Conservation (phyloP, 345 rosid genomes). For the Aurinia saxatilis region DNA sequence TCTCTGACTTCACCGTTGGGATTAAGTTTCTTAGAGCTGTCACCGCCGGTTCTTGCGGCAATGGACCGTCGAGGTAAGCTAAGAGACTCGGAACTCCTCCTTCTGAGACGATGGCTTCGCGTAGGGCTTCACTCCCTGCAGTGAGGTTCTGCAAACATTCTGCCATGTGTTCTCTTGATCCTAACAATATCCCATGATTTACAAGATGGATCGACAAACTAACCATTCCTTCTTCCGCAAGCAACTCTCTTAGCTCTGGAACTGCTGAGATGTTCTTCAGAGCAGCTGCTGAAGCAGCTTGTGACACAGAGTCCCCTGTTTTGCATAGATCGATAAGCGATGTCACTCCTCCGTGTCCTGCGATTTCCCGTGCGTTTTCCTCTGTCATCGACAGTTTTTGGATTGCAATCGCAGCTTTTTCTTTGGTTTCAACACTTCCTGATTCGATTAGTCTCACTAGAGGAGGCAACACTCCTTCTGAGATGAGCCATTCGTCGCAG, state of each 20-base stretch:
- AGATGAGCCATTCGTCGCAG: slow-evolving; percentile 79
- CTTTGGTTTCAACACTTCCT: slow-evolving; percentile 61
- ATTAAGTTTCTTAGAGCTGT: slow-evolving; percentile 75
- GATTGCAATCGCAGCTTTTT: slow-evolving; percentile 74
- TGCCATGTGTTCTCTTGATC: slow-evolving; percentile 77
- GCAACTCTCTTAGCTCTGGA: slow-evolving; percentile 55
- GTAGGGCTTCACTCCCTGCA: slow-evolving; percentile 56
- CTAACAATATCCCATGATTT: slow-evolving; percentile 62
- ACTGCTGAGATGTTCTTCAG: slow-evolving; percentile 74
- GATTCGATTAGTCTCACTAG: slow-evolving; percentile 84
- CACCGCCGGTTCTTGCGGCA: slow-evolving; percentile 83
- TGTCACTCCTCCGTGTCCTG: slow-evolving; percentile 76
- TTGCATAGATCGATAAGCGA: slow-evolving; percentile 61
- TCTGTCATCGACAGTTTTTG: slow-evolving; percentile 66
- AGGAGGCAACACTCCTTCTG: slow-evolving; percentile 76
- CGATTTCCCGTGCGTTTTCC: slow-evolving; percentile 72
- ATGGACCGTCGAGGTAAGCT: slow-evolving; percentile 66
- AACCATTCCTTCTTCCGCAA: slow-evolving; percentile 78
- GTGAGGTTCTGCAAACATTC: slow-evolving; percentile 96
- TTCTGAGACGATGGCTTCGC: slow-evolving; percentile 59
- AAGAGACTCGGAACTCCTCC: slow-evolving; percentile 64
- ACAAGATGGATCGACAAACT: slow-evolving; percentile 56
- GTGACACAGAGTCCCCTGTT: slow-evolving; percentile 71
- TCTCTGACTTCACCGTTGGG: slow-evolving; percentile 44
- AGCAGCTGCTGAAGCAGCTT: slow-evolving; percentile 83